Percentiles rank a stretch among this genome's conserved stretches.
These are phyloP conservation scores for Picochlorum costavermella DNA, from an alignment of 139 green algal species.

Conservation along the genomic window DNA sequence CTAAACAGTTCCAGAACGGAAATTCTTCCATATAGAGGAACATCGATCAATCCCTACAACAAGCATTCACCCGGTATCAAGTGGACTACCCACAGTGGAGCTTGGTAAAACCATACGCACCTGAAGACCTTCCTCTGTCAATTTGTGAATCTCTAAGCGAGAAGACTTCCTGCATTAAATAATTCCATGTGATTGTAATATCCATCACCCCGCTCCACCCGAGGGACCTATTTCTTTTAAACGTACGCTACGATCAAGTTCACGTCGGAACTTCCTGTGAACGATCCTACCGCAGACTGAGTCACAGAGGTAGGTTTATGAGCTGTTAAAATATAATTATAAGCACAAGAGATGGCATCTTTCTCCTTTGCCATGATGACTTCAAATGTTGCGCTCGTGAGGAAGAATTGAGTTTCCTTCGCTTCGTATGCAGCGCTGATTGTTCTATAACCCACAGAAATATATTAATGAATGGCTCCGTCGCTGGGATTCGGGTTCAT, in stretches of 20 bases:
- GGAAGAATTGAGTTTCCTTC: no score
- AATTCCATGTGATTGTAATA: background rate
- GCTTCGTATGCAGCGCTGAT: no score
- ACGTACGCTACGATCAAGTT: slow-evolving; percentile 88
- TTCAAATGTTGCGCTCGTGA: no score
- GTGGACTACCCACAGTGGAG: background rate
- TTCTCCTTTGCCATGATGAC: no score
- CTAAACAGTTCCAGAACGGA: slow-evolving; percentile 77
- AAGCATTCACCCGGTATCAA: background rate
- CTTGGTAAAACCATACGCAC: slow-evolving; percentile 29
- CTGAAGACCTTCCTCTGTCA: slow-evolving; percentile 78
- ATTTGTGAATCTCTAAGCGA: slow-evolving; percentile 76
- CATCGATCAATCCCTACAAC: slow-evolving; percentile 70
- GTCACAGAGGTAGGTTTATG: slow-evolving; percentile 86
- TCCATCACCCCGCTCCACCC: background rate
- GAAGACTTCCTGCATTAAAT: slow-evolving; percentile 62
- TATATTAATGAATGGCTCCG: no score
- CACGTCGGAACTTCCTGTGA: slow-evolving; percentile 67
- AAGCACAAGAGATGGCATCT: background rate
- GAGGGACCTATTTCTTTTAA: background rate
- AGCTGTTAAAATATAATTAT: slow-evolving; percentile 76
- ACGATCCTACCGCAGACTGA: slow-evolving; percentile 71
- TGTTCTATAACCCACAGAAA: no score
- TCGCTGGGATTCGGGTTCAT: no score
- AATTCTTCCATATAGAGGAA: slow-evolving; percentile 89